Conservation (phyloP, 163 green algal species). For the Picocystis sp. region DNA sequence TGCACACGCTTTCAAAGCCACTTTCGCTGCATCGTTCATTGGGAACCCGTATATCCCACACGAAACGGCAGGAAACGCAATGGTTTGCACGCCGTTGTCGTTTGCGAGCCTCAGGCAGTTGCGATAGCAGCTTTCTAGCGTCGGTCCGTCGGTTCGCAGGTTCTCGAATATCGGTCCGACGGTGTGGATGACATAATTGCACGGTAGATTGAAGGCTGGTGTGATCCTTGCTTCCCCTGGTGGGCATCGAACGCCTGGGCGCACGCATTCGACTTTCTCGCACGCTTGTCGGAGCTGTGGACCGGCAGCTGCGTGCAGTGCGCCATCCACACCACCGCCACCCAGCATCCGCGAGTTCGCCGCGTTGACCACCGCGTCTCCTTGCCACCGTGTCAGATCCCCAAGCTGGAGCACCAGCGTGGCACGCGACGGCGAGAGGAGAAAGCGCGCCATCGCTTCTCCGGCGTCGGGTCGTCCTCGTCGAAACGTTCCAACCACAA, state of each 20-base stretch:
- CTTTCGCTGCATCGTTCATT: constrained; percentile 5
- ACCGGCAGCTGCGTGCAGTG: constrained; percentile 9
- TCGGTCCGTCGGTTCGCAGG: background rate
- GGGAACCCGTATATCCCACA: constrained; percentile 13
- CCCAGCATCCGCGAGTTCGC: constrained; percentile 13
- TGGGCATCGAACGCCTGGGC: constrained; percentile 7
- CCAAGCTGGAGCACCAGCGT: background rate
- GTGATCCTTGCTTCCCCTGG: constrained; percentile 9
- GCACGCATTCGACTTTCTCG: constrained; percentile 2
- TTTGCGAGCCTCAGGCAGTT: constrained; percentile 2
- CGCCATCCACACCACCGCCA: constrained; percentile 10
- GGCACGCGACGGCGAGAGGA: background rate
- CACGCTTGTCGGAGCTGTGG: constrained; percentile 5
- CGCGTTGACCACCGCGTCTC: constrained; percentile 11
- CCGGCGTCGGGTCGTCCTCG: too few species aligned
- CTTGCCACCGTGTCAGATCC: constrained; percentile 1
- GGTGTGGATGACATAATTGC: constrained; percentile 10
- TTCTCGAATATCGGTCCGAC: constrained; percentile 10
- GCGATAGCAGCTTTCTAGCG: background rate
- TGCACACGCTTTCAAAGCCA: background rate
- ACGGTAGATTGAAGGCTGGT: constrained; percentile 9
- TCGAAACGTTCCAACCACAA: too few species aligned
- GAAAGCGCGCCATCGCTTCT: too few species aligned
- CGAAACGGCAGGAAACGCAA: constrained; percentile 11
- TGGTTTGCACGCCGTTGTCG: constrained; percentile 4